Evolutionary conservation across 2,329 filamentous ascomycete species (phyloP), one percentile per base, ranked within the genome.

Genomic region (Claviceps spartinae): DNA sequence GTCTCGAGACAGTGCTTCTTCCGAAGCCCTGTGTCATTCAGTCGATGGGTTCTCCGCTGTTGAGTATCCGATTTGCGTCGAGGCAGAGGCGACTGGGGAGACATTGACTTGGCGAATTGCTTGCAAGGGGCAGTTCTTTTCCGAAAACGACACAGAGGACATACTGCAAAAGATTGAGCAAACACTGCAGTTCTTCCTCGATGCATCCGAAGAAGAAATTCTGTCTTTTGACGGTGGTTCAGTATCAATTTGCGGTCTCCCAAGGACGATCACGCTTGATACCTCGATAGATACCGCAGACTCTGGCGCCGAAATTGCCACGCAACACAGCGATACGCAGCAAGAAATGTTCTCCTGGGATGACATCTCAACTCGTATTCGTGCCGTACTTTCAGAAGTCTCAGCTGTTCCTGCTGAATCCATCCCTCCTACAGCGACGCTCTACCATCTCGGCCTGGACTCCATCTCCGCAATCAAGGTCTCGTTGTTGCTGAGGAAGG

Each of bases 381-480:
- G 78, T 2, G 61, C 68, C 1, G 69, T 76, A 0, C 65, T 85
- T 14, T 69, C 74, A 0, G 62, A 73, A 34, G 72, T 90, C 0
- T 86, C 88, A 0, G 78, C 76, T 16, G 67, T 85, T 0, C 70
- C 81, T 0, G 66, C 72, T 18, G 62, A 72, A 0, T 71, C 79
- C 1, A 85, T 95, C 49, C 66, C 69, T 2, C 74, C 73, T 52
- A 70, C 73, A 1, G 77, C 82, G 49, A 87, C 77, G 0, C 77
- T 95, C 13, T 95, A 93, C 65, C 83, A 93, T 56, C 74, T 96
- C 1, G 90, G 90, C 0, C 78, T 96, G 1, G 90, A 96, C 63
- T 96, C 90, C 0, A 95, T 96, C 64, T 91, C 84, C 56, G 85
- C 88, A 1, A 93, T 96, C 69, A 94, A 93, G 61, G 81, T 89